phyloP scores from a whole-genome alignment of 2,329 filamentous ascomycete genomes.

The Neonectria coccinea region DNA sequence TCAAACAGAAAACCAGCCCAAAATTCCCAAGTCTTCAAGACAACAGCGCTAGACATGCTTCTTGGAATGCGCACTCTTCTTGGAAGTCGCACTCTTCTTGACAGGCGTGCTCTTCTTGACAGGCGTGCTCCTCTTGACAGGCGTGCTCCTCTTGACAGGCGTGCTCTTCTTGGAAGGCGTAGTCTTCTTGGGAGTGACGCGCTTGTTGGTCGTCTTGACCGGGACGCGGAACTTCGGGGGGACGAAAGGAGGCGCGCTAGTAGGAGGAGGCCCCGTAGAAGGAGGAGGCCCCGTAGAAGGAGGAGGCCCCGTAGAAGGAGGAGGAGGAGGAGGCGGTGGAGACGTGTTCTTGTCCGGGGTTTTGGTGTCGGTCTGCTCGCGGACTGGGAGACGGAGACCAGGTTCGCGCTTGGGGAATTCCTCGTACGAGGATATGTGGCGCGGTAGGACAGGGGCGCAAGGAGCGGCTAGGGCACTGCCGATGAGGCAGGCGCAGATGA shows the following conservation, averaged over 20 bases:
- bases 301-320: too few species aligned
- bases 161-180: neutral
- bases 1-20: neutral
- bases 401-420: neutral
- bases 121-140: too few species aligned
- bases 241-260: neutral
- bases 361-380: neutral
- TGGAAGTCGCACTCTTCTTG: too few species aligned
- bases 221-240: neutral
- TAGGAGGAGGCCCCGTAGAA: neutral
- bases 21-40: neutral
- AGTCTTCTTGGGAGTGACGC: neutral
- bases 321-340: neutral
- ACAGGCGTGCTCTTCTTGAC: too few species aligned
- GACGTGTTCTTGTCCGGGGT: too few species aligned
- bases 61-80: too few species aligned
- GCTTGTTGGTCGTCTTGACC: neutral
- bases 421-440: neutral
- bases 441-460: neutral
- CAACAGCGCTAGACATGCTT: neutral
- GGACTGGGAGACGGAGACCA: neutral
- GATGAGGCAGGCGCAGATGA: neutral
- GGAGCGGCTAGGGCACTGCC: neutral
- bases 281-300: too few species aligned
- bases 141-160: too few species aligned